These are phyloP conservation scores for Dactylonectria estremocensis DNA, from an alignment of 2,329 filamentous ascomycete species.

Conservation along the genomic window DNA sequence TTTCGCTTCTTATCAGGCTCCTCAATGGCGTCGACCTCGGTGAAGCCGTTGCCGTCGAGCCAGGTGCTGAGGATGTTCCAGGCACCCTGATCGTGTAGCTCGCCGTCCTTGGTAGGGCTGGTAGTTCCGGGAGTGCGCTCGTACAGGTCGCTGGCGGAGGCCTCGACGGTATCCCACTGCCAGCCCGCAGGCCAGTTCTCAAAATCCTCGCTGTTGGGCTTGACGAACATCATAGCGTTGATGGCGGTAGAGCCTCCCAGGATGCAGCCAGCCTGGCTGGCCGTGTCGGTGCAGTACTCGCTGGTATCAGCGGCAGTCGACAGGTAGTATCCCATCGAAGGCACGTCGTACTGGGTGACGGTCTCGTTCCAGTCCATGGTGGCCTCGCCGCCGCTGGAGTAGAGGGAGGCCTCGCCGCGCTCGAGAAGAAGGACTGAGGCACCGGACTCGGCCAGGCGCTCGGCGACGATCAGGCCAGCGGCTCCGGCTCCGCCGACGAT, in stretches of 20 bases:
- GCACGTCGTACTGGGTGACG: constrained; percentile 80
- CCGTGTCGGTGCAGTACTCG: constrained; percentile 75
- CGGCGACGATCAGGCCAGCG: constrained; percentile 72
- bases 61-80: constrained; percentile 75
- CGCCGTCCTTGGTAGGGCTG: constrained; percentile 75
- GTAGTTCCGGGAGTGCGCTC: constrained; percentile 79
- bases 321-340: constrained; percentile 80
- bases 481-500: constrained; percentile 76
- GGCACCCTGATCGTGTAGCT: constrained; percentile 77
- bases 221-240: constrained; percentile 80
- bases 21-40: constrained; percentile 71
- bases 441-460: constrained; percentile 71
- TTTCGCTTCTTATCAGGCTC: constrained; percentile 77
- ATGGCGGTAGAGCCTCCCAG: constrained; percentile 78
- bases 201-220: constrained; percentile 76
- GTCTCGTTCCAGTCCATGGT: constrained; percentile 75
- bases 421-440: constrained; percentile 76
- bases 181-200: constrained; percentile 81
- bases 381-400: constrained; percentile 76
- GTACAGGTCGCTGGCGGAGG: constrained; percentile 75
- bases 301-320: constrained; percentile 75
- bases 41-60: constrained; percentile 74
- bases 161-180: constrained; percentile 73
- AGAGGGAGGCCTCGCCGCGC: constrained; percentile 67
- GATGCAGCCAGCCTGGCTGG: constrained; percentile 81